Evolutionary conservation across 805 yeast genomes (phyloP), one percentile per base, ranked within the genome.

Genomic region (Metschnikowia orientalis): DNA sequence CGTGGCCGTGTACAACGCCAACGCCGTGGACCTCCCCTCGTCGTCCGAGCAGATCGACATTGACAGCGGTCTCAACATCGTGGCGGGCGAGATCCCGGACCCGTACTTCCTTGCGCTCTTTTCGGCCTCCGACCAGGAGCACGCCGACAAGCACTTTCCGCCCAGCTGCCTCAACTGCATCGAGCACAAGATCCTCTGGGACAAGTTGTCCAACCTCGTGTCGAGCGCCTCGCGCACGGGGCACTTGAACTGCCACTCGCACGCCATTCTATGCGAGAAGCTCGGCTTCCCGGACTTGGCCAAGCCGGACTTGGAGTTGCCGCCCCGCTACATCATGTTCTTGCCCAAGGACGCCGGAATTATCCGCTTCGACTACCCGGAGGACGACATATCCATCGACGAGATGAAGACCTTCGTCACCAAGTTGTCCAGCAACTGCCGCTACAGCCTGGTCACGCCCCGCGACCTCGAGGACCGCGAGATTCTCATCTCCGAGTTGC

Each of bases 41-140:
- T 47, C 63, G 15, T 72, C 79, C 20, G 46, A 49, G 18, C 39
- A 49, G 9, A 44, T 75, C 14, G 53, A 60, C 18, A 59, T 69
- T 1, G 65, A 62, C 32, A 61, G 67, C 9, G 49, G 81, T 45
- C 37, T 77, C 27, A 54, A 64, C 9, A 45, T 78, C 4, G 57
- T 81, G 7, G 71, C 72, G 0, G 85, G 86, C 1, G 63, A 69
- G 11, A 50, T 50, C 5, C 30, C 14, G 15, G 57, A 59, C 17
- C 84, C 90, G 2, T 56, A 63, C 34, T 57, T 83, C 41, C 66
- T 83, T 3, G 70, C 83, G 10, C 77, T 83, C 39, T 81, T 82
- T 75, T 88, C 89, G 2, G 57, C 77, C 3, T 54, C 67, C 4
- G 63, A 67, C 28, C 54, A 69, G 18, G 60, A 71, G 35, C 56